Conservation (phyloP, 2,329 filamentous ascomycete genomes). For the Diaporthe sp. region DNA sequence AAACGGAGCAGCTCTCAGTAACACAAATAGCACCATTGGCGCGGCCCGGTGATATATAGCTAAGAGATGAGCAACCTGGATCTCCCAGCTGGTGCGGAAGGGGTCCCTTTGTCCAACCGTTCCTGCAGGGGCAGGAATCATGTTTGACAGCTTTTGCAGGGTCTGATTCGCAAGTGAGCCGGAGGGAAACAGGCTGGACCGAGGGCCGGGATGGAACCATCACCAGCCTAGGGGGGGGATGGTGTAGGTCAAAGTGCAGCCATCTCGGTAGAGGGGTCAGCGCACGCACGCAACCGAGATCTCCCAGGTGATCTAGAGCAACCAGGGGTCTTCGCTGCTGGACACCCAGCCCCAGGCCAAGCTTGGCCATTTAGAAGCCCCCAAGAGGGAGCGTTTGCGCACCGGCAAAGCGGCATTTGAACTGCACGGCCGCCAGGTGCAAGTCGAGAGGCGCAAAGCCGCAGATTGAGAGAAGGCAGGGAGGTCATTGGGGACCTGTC, state of each 20-base stretch:
- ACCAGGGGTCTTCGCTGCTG: conserved; percentile 17
- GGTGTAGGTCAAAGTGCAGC: conserved; percentile 35
- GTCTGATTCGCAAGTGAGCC: conserved; percentile 27
- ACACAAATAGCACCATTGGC: conserved; percentile 33
- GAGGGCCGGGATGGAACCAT: conserved; percentile 25
- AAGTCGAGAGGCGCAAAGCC: conserved; percentile 18
- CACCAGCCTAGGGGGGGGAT: conserved; percentile 14
- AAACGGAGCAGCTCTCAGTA: conserved; percentile 31
- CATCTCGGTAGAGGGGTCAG: conserved; percentile 20
- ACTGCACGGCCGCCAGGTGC: conserved; percentile 12
- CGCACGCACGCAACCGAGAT: conserved; percentile 33
- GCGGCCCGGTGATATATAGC: conserved; percentile 34
- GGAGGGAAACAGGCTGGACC: conserved; percentile 22
- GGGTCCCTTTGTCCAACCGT: conserved; percentile 33
- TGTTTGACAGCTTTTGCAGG: conserved; percentile 36
- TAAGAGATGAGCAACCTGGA: conserved; percentile 11
- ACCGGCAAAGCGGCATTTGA: conserved; percentile 12
- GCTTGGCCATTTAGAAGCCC: conserved; percentile 2
- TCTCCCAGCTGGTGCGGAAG: conserved; percentile 14
- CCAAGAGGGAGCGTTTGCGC: conserved; percentile 30
- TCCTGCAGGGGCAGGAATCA: conserved; percentile 34
- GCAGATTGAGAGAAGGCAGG: conserved; percentile 12
- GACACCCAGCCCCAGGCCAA: background rate
- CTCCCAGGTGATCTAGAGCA: conserved; percentile 14
- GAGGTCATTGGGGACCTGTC: conserved; percentile 14